Base-by-base conservation (phyloP, 2,329 filamentous ascomycete species). In the Laburnicola sp. region DNA sequence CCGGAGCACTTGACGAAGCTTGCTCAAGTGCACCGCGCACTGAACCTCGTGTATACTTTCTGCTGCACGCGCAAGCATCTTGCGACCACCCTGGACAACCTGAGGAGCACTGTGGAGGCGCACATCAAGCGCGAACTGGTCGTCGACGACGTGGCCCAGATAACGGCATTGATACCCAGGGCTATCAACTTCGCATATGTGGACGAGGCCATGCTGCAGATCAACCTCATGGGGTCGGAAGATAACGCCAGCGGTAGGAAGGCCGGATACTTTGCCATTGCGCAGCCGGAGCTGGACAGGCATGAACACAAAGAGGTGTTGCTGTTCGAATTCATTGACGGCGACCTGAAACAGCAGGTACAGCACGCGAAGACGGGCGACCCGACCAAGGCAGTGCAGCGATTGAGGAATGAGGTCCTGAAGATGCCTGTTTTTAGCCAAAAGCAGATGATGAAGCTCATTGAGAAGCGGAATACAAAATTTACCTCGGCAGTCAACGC, bases 1-100 rank as follows among this genome's bases (percentile, higher is more conserved):
- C 91, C 92, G 0, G 80, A 83, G 1, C 78, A 82, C 39, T 89
- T 97, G 71, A 86, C 84, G 50, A 77, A 79, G 36, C 80, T 97
- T 6, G 85, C 87, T 25, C 86, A 86, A 69, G 88, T 86, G 0
- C 89, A 97, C 69, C 83, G 86, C 54, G 93, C 94, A 1, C 76
- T 99, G 53, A 99, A 96, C 63, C 76, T 97, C 1, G 91, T 97
- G 0, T 96, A 91, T 64, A 97, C 94, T 0, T 97, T 99, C 68
- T 96, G 91, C 75, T 94, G 86, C 68, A 93, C 93, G 1, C 86
- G 94, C 39, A 97, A 96, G 69, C 89, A 97, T 64, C 81, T 97
- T 26, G 86, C 89, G 0, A 97, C 94, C 0, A 97, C 93, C 0
- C 91, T 97, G 59, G 88, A 94, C 11, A 96, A 88, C 4, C 88